Evolutionary conservation across 2,329 filamentous ascomycete genomes (phyloP), one percentile per base, ranked within the genome.

Genomic region (Thermomyces lanuginosus): DNA sequence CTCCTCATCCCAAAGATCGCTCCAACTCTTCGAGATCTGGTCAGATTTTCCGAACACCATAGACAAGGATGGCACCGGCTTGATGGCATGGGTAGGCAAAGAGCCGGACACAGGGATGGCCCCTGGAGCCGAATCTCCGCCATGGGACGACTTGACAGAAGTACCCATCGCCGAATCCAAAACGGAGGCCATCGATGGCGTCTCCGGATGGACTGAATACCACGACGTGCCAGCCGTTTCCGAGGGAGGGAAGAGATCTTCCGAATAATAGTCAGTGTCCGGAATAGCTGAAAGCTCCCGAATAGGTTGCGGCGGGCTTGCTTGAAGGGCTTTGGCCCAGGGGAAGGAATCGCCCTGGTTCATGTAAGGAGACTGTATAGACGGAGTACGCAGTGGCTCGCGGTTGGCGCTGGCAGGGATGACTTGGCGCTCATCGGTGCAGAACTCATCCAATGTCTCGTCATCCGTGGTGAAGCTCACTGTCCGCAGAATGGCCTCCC

Each of bases 1-100:
- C 28, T 95, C 86, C 51, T 95, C 86, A 32, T 95, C 86, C 76
- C 83, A 93, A 52, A 95, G 72, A 51, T 98, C 89, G 45, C 84
- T 92, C 89, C 89, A 98, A 63, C 89, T 95, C 75, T 95, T 95
- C 30, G 89, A 92, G 24, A 91, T 80, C 24, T 68, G 62, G 23
- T 86, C 77, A 36, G 72, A 69, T 48, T 77, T 72, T 27, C 79
- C 80, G 48, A 92, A 86, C 26, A 86, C 70, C 46, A 76, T 69
- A 4, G 79, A 73, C 64, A 86, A 75, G 34, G 79, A 74, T 28
- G 69, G 63, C 40, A 75, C 61, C 21, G 69, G 66, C 48, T 65
- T 58, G 42, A 60, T 46, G 36, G 71, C 64, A 39, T 69, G 69
- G 32, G 50, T 59, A 1, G 81, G 76, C 46, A 89, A 72, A 8